Evolutionary conservation across 768 basidiomycete species (phyloP).

Genomic region (Mycena olivaceomarginata): DNA sequence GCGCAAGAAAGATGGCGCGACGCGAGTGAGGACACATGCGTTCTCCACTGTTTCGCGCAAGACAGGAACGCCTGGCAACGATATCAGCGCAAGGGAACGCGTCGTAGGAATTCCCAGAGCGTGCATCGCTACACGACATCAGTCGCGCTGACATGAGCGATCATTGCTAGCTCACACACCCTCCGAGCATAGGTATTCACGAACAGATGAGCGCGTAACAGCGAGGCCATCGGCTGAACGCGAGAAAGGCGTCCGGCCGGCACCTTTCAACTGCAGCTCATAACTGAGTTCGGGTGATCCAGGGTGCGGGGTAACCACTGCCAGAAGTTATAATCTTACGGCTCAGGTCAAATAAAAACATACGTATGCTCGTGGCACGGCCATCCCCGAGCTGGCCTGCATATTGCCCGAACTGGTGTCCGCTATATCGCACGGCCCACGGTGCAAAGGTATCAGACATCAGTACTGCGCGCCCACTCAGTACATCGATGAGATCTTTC

Average conservation of each 20-base stretch:
- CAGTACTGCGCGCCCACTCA: conserved; percentile 86
- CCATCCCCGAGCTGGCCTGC: conserved; percentile 98
- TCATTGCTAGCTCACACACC: conserved; percentile 62
- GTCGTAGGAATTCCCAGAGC: conserved; percentile 93
- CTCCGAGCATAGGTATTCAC: conserved; percentile 96
- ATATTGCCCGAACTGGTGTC: conserved; percentile 92
- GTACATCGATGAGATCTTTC: conserved; percentile 86
- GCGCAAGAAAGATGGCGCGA: conserved; percentile 94
- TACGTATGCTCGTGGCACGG: conserved; percentile 90
- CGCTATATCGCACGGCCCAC: conserved; percentile 94
- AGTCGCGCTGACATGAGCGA: neutral
- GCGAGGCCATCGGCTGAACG: conserved; percentile 96
- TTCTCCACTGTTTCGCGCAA: conserved; percentile 83
- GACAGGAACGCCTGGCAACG: conserved; percentile 84
- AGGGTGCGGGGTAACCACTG: conserved; percentile 89
- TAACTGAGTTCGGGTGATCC: conserved; percentile 71
- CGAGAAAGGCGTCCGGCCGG: conserved; percentile 95
- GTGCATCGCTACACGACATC: conserved; percentile 60
- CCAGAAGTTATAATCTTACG: conserved; percentile 1
- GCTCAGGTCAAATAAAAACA: conserved; percentile 2
- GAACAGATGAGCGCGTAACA: conserved; percentile 94
- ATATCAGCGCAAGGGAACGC: conserved; percentile 87
- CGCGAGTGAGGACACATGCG: conserved; percentile 84
- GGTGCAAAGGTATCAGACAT: conserved; percentile 80
- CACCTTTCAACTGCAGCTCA: conserved; percentile 97